A percentile compares a stretch with the other conserved stretches of the same genome.
Conservation (phyloP, 768 basidiomycete genomes). For the Phaeotremella fagi region DNA sequence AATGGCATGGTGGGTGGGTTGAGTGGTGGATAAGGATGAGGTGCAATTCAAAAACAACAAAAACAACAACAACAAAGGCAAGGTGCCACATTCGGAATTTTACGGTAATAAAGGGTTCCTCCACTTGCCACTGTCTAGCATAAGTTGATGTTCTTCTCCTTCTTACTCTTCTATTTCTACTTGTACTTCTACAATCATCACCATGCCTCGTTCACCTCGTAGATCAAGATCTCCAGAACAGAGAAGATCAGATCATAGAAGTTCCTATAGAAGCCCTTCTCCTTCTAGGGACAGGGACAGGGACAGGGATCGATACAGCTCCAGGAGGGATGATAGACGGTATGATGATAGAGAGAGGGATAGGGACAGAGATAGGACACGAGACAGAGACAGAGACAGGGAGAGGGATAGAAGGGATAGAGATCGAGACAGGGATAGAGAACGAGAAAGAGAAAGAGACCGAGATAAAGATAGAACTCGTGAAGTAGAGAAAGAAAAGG, state of each 20-base stretch:
- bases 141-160: too few relatives aligned
- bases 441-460: conserved; percentile 14
- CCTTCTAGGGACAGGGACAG: conserved; percentile 8
- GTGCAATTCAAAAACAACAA: background rate
- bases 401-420: conserved; percentile 18
- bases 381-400: conserved; percentile 17
- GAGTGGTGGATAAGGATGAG: background rate
- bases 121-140: too few relatives aligned
- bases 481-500: conserved; percentile 8
- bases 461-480: conserved; percentile 19
- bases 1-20: background rate
- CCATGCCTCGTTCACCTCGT: conserved; percentile 27
- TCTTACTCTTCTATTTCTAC: background rate
- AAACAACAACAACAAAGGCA: background rate
- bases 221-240: conserved; percentile 20
- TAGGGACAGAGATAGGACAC: too few relatives aligned
- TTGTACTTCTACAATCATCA: too few relatives aligned
- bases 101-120: background rate
- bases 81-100: background rate
- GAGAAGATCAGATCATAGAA: background rate
- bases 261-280: conserved; percentile 16
- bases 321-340: conserved; percentile 5
- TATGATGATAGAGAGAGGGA: conserved; percentile 1
- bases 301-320: conserved; percentile 5
- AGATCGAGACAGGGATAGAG: conserved; percentile 17